phyloP scores from a whole-genome alignment of 1,139 yeast species.

The Petasospora rhodanensis region DNA sequence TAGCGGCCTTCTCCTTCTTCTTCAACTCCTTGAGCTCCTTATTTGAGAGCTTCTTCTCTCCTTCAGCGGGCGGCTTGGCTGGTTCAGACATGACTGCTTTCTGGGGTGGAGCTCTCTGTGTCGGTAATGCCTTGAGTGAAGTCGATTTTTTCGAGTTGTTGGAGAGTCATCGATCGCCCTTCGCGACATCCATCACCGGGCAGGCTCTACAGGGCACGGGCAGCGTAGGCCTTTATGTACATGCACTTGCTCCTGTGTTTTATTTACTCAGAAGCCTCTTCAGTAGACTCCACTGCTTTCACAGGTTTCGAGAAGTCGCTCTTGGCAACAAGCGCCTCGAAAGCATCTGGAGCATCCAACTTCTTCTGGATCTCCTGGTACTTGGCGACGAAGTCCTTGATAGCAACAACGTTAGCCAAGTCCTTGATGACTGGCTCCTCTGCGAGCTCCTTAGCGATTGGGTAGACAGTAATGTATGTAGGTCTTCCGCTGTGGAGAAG shows the following conservation, averaged over 20 bases:
- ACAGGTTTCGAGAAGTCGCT: conserved; percentile 15
- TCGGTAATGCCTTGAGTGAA: neutral
- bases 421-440: conserved; percentile 6
- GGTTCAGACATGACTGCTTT: too few species aligned
- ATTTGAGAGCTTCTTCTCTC: conserved; percentile 44
- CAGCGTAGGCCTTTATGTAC: too few species aligned
- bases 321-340: conserved; percentile 10
- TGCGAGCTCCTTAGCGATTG: conserved; percentile 16
- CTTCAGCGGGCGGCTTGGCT: conserved; percentile 2
- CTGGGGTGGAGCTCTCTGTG: conserved; percentile 2
- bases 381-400: conserved; percentile 24
- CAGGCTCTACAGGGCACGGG: too few species aligned
- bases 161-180: too few species aligned
- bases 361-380: conserved; percentile 22
- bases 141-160: too few species aligned
- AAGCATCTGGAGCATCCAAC: conserved; percentile 22
- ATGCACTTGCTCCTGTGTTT: conserved; percentile 2
- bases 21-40: conserved; percentile 85
- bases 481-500: conserved; percentile 18
- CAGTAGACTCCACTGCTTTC: conserved; percentile 4
- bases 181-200: too few species aligned
- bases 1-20: conserved; percentile 86
- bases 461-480: conserved; percentile 21
- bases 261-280: conserved; percentile 3
- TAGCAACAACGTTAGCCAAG: conserved; percentile 18